A percentile compares a stretch with the other conserved stretches of the same genome.
Conservation (phyloP, 2,329 filamentous ascomycete species). For the Macrophomina pseudophaseolina region DNA sequence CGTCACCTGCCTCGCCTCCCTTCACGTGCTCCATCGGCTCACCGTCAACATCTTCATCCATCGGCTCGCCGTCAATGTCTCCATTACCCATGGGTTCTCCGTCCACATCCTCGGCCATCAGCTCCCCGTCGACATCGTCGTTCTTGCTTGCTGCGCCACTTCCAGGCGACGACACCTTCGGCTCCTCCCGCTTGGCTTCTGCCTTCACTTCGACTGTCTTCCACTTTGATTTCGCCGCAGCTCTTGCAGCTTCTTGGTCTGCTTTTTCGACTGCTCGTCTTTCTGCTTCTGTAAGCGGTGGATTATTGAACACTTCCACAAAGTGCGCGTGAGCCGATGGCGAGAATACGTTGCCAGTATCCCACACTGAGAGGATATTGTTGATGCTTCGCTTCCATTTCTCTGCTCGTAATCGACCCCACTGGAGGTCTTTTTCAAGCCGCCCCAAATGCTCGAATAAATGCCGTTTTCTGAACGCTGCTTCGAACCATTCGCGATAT, state of each 20-base stretch:
- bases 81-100: conserved; percentile 28
- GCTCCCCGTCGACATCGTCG: conserved; percentile 28
- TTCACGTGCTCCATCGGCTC: conserved; percentile 27
- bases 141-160: conserved; percentile 11
- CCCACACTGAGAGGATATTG: conserved; percentile 41
- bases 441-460: conserved; percentile 78
- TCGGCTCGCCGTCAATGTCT: conserved; percentile 28
- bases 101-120: conserved; percentile 29
- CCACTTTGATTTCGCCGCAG: conserved; percentile 28
- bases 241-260: conserved; percentile 30
- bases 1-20: conserved; percentile 29
- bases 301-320: conserved; percentile 31
- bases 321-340: conserved; percentile 28
- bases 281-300: conserved; percentile 34
- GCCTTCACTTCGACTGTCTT: conserved; percentile 21
- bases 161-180: neutral
- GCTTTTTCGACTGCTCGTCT: conserved; percentile 32
- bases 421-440: conserved; percentile 72
- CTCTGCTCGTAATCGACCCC: conserved; percentile 81
- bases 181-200: neutral
- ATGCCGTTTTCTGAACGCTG: conserved; percentile 68
- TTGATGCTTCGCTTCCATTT: conserved; percentile 41
- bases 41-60: conserved; percentile 30
- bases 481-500: conserved; percentile 80
- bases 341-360: conserved; percentile 38